These are phyloP conservation scores for Lophiostoma macrostomum DNA, from an alignment of 495 filamentous ascomycete genomes.

Conservation along the genomic window DNA sequence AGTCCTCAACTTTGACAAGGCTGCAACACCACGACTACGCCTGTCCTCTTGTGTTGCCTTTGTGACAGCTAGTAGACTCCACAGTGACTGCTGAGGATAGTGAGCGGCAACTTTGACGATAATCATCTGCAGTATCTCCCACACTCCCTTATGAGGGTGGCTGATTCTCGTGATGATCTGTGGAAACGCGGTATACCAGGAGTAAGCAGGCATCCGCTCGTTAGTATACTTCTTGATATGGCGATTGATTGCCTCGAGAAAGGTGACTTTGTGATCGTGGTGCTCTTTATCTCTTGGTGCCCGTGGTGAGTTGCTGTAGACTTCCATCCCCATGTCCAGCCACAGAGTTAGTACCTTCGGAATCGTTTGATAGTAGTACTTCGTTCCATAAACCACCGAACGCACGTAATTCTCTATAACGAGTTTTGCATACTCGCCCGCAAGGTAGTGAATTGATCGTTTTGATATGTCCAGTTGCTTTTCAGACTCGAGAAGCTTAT, in stretches of 20 bases:
- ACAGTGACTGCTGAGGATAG: constrained; percentile 89
- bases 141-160: constrained; percentile 75
- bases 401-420: constrained; percentile 91
- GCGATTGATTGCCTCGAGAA: constrained; percentile 67
- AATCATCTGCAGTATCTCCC: constrained; percentile 67
- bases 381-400: constrained; percentile 80
- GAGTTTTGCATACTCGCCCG: constrained; percentile 79
- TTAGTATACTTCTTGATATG: constrained; percentile 68
- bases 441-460: constrained; percentile 56
- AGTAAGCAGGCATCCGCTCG: constrained; percentile 72
- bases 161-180: constrained; percentile 91
- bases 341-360: constrained; percentile 88
- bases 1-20: constrained; percentile 40
- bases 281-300: constrained; percentile 40
- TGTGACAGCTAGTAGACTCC: constrained; percentile 83
- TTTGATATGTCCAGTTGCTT: constrained; percentile 68
- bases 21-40: constrained; percentile 49
- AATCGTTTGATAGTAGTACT: constrained; percentile 91
- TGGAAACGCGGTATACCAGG: constrained; percentile 87
- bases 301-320: constrained; percentile 51
- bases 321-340: constrained; percentile 80
- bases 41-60: constrained; percentile 54
- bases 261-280: constrained; percentile 56
- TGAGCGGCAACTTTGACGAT: constrained; percentile 75
- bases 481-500: constrained; percentile 89